Conservation (phyloP, 2,329 filamentous ascomycete genomes). For the Talaromyces funiculosus region DNA sequence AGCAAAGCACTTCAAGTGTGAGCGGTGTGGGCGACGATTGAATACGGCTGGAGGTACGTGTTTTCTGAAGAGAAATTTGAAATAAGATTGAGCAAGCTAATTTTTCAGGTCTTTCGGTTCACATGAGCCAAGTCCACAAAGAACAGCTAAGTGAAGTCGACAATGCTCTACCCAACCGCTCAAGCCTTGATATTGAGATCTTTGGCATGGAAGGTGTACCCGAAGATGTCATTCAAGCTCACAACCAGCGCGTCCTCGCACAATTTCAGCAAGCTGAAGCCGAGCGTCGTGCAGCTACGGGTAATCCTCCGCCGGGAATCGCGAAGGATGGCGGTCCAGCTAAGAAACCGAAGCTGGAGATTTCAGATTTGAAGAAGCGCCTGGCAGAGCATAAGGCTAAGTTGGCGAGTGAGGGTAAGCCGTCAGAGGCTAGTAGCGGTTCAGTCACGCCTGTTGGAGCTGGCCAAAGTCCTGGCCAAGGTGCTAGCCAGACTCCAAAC, state of each 20-base stretch:
- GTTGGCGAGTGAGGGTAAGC: slow-evolving; percentile 53
- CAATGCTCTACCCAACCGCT: slow-evolving; percentile 82
- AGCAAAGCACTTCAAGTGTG: slow-evolving; percentile 99
- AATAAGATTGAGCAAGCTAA: neutral
- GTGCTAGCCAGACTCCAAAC: slow-evolving; percentile 44
- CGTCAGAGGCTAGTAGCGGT: slow-evolving; percentile 51
- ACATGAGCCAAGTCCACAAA: slow-evolving; percentile 98
- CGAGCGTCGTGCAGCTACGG: slow-evolving; percentile 73
- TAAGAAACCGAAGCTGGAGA: slow-evolving; percentile 69
- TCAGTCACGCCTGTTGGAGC: slow-evolving; percentile 52
- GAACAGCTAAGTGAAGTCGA: slow-evolving; percentile 82
- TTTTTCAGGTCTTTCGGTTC: slow-evolving; percentile 74
- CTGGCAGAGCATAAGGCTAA: slow-evolving; percentile 71
- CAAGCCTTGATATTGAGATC: slow-evolving; percentile 85
- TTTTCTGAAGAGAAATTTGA: neutral
- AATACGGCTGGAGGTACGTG: slow-evolving; percentile 86
- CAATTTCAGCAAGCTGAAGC: slow-evolving; percentile 81
- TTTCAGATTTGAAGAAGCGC: slow-evolving; percentile 70
- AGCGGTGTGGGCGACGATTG: slow-evolving; percentile 76
- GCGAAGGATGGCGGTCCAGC: slow-evolving; percentile 32
- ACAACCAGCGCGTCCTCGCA: slow-evolving; percentile 79
- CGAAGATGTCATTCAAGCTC: slow-evolving; percentile 72
- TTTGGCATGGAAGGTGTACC: slow-evolving; percentile 98
- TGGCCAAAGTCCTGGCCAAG: slow-evolving; percentile 40
- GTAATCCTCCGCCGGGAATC: slow-evolving; percentile 65